These are phyloP conservation scores for Naegleria fowleri DNA, from an alignment of 208 protist genomes.

Conservation along the genomic window DNA sequence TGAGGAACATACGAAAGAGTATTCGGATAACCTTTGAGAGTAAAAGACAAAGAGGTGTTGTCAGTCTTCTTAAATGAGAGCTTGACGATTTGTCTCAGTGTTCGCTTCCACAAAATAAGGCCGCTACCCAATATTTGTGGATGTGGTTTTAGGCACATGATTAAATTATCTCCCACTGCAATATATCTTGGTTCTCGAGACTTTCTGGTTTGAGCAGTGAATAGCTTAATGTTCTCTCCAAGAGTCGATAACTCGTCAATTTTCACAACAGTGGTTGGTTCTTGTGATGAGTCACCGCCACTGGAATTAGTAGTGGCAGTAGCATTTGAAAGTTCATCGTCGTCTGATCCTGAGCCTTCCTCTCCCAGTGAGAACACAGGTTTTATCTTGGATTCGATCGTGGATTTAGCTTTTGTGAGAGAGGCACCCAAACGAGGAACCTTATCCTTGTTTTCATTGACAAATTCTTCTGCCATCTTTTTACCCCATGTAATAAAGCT, in stretches of 20 bases:
- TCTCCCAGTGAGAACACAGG: neutral
- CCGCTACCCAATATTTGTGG: neutral
- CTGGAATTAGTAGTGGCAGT: neutral
- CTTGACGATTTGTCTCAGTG: neutral
- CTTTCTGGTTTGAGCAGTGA: neutral
- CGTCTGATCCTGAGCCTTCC: neutral
- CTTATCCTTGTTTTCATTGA: neutral
- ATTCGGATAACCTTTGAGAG: neutral
- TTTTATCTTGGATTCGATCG: neutral
- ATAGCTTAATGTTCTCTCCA: neutral
- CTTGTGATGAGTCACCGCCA: neutral
- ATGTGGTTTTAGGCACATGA: neutral
- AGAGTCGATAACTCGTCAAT: neutral
- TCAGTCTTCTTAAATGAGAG: neutral
- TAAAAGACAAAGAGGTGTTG: neutral
- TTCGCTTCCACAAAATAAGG: conserved; percentile 2
- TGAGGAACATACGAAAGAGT: neutral
- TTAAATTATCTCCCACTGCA: conserved; percentile 9
- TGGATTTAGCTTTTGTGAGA: neutral
- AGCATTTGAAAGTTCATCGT: neutral
- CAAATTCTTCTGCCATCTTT: neutral
- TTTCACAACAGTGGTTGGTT: neutral
- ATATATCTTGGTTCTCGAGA: neutral
- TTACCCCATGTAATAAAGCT: neutral
- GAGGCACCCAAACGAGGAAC: neutral